Percentiles rank a stretch among this genome's conserved stretches.
These are phyloP conservation scores for Rhizopus microsporus DNA, from an alignment of 371 early-diverging fungal species.

Conservation along the genomic window DNA sequence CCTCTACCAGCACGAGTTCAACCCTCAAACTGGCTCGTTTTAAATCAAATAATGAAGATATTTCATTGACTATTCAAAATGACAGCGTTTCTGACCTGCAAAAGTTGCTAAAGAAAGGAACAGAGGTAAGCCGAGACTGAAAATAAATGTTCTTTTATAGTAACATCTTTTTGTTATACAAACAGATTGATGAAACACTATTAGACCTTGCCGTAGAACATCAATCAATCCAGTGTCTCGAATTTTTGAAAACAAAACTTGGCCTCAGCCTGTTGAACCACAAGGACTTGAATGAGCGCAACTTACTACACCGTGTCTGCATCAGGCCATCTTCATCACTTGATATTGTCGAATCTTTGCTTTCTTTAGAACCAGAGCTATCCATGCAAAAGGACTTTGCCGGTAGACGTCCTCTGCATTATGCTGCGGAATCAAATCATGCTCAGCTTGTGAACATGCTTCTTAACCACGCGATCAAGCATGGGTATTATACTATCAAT, in stretches of 20 bases:
- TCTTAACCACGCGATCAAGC: constrained; percentile 45
- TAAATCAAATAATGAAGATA: constrained; percentile 25
- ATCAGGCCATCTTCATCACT: constrained; percentile 43
- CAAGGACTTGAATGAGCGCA: constrained; percentile 67
- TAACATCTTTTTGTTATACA: constrained; percentile 2
- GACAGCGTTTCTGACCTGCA: constrained; percentile 18
- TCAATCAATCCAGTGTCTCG: constrained; percentile 49
- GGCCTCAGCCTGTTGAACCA: constrained; percentile 36
- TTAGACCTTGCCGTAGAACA: constrained; percentile 57
- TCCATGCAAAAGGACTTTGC: constrained; percentile 54
- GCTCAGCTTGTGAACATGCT: constrained; percentile 46
- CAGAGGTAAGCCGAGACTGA: constrained; percentile 13
- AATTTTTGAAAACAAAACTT: constrained; percentile 41
- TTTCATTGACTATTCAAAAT: constrained; percentile 19
- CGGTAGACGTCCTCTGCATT: constrained; percentile 71
- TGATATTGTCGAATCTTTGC: constrained; percentile 15
- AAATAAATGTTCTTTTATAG: not conserved
- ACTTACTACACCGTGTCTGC: constrained; percentile 62
- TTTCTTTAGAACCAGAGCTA: constrained; percentile 24
- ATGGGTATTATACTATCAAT: constrained; percentile 38
- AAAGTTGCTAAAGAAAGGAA: constrained; percentile 16
- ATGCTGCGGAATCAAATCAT: constrained; percentile 62
- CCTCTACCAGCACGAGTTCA: constrained; percentile 7
- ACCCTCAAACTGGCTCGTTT: constrained; percentile 22
- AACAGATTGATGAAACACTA: constrained; percentile 48